Conservation (phyloP, 768 basidiomycete species). For the Paxillus rubicundulus region DNA sequence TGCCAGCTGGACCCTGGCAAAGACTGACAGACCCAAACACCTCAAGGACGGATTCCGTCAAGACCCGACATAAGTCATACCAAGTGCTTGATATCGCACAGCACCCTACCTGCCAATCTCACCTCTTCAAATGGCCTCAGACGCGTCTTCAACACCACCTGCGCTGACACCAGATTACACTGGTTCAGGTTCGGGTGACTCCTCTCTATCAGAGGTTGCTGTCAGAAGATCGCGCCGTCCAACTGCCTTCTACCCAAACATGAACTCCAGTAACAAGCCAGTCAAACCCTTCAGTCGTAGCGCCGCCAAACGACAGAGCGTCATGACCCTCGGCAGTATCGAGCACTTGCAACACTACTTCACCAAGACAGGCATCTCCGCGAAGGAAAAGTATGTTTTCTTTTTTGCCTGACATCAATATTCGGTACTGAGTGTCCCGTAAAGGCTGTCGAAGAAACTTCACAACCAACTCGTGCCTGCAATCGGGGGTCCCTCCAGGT, state of each 20-base stretch:
- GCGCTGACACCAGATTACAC: constrained; percentile 64
- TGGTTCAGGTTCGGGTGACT: constrained; percentile 46
- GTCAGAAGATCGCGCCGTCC: constrained; percentile 57
- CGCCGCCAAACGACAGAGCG: constrained; percentile 90
- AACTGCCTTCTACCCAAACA: constrained; percentile 76
- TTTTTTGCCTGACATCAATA: background rate
- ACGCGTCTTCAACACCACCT: constrained; percentile 45
- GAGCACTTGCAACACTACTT: constrained; percentile 96
- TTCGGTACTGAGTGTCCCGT: constrained; percentile 9
- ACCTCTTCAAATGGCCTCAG: constrained; percentile 26
- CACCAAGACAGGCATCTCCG: constrained; percentile 78
- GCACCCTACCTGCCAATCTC: background rate
- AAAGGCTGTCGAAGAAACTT: constrained; percentile 46
- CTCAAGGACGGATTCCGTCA: background rate
- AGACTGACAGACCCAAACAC: background rate
- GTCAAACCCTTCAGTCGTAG: constrained; percentile 86
- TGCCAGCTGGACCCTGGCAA: too few species aligned
- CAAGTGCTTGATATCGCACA: background rate
- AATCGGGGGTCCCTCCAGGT: constrained; percentile 57
- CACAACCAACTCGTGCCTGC: constrained; percentile 72
- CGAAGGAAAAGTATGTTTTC: constrained; percentile 65
- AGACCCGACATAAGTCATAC: background rate
- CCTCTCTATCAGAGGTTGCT: constrained; percentile 30
- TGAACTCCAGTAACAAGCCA: constrained; percentile 66
- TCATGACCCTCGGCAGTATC: constrained; percentile 93